Conservation (phyloP, 2,329 filamentous ascomycete species). For the Stagonosporopsis chrysanthemi region DNA sequence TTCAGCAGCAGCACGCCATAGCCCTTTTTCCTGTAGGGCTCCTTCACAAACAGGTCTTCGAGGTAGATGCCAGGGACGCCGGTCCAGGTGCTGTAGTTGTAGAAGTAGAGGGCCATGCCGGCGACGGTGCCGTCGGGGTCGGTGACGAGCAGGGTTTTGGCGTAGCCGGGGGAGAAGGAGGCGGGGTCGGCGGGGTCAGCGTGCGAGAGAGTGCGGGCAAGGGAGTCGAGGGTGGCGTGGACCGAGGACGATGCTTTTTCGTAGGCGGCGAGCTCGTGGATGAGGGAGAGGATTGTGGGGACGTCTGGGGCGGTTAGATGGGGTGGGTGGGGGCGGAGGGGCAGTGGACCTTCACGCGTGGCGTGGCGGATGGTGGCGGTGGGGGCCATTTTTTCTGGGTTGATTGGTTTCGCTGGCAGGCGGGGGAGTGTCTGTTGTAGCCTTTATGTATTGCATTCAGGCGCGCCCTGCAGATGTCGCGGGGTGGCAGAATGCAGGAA, state of each 20-base stretch:
- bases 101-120: slow-evolving; percentile 90
- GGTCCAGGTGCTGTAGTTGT: slow-evolving; percentile 95
- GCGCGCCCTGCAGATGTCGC: slow-evolving; percentile 24
- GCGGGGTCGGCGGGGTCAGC: slow-evolving; percentile 56
- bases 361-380: slow-evolving; percentile 63
- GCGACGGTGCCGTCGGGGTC: slow-evolving; percentile 58
- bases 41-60: slow-evolving; percentile 87
- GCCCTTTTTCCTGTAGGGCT: slow-evolving; percentile 73
- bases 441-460: neutral
- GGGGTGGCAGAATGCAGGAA: slow-evolving; percentile 21
- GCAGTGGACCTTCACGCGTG: slow-evolving; percentile 63
- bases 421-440: too few species aligned
- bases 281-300: slow-evolving; percentile 78
- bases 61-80: slow-evolving; percentile 88
- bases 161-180: slow-evolving; percentile 65
- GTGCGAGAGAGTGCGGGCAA: slow-evolving; percentile 81
- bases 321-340: neutral
- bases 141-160: slow-evolving; percentile 75
- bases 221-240: slow-evolving; percentile 77
- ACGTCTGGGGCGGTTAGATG: slow-evolving; percentile 67
- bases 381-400: slow-evolving; percentile 33
- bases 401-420: neutral
- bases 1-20: slow-evolving; percentile 80
- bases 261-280: slow-evolving; percentile 86
- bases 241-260: slow-evolving; percentile 79